Conservation (phyloP, 176 grass and related monocot species). For the Zea luxurians region DNA sequence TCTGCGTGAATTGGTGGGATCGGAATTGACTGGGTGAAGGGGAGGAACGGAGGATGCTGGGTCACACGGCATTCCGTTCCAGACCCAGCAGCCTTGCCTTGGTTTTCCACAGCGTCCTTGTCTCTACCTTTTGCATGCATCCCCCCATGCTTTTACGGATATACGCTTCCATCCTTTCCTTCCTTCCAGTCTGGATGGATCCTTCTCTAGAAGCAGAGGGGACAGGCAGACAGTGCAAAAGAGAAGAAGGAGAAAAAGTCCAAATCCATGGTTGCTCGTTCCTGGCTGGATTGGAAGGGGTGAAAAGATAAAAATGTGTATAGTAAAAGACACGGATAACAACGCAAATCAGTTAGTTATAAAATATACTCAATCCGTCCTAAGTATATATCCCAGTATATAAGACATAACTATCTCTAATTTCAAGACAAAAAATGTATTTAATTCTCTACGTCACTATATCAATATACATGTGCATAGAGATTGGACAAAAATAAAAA, state of each 20-base stretch:
- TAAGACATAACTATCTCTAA: no score
- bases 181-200: constrained; percentile 22
- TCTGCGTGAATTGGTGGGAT: constrained; percentile 2
- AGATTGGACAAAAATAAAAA: no score
- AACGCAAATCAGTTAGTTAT: background rate
- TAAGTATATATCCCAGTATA: no score
- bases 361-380: background rate
- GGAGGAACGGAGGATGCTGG: background rate
- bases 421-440: no score
- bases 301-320: constrained; percentile 10
- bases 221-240: background rate
- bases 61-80: constrained; percentile 39
- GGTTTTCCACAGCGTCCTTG: constrained; percentile 35
- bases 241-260: background rate
- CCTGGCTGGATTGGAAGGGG: background rate
- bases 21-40: constrained; percentile 30
- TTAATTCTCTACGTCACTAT: no score
- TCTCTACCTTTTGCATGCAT: constrained; percentile 28
- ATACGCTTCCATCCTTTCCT: background rate
- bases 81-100: background rate
- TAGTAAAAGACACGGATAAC: background rate
- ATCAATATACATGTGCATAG: no score
- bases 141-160: constrained; percentile 9
- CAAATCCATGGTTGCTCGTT: background rate
- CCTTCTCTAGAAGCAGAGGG: constrained; percentile 23